phyloP scores from a whole-genome alignment of 768 basidiomycete genomes.

The Trametes gibbosa region DNA sequence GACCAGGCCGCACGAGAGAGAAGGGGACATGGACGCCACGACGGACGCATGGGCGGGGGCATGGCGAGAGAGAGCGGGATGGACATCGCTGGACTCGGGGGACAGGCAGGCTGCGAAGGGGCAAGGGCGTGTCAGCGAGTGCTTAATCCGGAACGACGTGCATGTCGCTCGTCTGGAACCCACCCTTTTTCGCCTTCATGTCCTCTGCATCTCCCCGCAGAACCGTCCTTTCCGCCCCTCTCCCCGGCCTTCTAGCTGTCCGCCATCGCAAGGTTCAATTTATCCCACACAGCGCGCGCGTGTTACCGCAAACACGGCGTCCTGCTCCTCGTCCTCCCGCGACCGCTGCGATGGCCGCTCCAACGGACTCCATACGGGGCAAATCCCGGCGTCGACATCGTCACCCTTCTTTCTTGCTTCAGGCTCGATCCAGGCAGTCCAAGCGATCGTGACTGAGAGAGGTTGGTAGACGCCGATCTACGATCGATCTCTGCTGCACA shows the following conservation, averaged over 20 bases:
- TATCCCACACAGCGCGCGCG: background rate
- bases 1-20: background rate
- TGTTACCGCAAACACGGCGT: background rate
- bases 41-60: background rate
- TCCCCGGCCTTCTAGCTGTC: slow-evolving; percentile 4
- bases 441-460: background rate
- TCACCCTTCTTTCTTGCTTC: slow-evolving; percentile 1
- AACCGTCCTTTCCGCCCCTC: slow-evolving; percentile 8
- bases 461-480: background rate
- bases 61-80: background rate
- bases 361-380: background rate
- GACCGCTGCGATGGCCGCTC: no score
- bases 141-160: slow-evolving; percentile 1
- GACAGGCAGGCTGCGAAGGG: background rate
- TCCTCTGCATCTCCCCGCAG: slow-evolving; percentile 1
- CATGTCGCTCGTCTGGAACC: slow-evolving; percentile 5
- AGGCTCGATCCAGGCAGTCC: background rate
- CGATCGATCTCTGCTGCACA: background rate
- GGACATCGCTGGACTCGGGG: background rate
- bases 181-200: background rate
- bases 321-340: background rate
- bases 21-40: background rate
- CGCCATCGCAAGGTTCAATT: slow-evolving; percentile 8
- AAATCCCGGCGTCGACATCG: background rate
- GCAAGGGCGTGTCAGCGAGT: background rate